phyloP scores from a whole-genome alignment of 2,329 filamentous ascomycete genomes.

The Aspergillus intermedius region DNA sequence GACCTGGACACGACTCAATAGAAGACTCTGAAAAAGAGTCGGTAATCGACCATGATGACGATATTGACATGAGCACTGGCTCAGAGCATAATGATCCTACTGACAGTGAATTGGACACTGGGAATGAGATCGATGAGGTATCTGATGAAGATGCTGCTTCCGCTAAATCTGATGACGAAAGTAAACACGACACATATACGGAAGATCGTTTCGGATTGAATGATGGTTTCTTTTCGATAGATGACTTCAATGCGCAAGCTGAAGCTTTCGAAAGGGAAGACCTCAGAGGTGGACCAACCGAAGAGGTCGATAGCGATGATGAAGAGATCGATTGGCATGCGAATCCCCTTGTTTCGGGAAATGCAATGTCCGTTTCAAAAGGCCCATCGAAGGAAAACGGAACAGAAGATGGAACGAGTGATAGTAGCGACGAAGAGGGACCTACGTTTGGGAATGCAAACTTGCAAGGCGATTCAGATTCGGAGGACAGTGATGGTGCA shows the following conservation, averaged over 20 bases:
- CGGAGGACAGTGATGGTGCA: conserved; percentile 49
- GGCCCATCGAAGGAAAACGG: conserved; percentile 9
- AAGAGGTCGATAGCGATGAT: conserved; percentile 70
- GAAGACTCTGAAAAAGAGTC: conserved; percentile 10
- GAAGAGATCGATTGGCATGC: conserved; percentile 79
- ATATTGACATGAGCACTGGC: conserved; percentile 7
- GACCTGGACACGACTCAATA: conserved; percentile 11
- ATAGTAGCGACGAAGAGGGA: conserved; percentile 56
- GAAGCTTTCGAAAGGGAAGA: conserved; percentile 86
- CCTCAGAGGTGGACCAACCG: conserved; percentile 65
- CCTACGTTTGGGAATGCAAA: conserved; percentile 79
- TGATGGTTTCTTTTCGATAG: conserved; percentile 96
- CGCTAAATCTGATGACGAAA: conserved; percentile 19
- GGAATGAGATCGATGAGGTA: conserved; percentile 6
- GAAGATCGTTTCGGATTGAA: conserved; percentile 81
- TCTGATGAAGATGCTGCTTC: conserved; percentile 16
- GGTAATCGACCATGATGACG: conserved; percentile 9
- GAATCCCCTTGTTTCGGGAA: conserved; percentile 56
- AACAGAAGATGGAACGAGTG: conserved; percentile 35
- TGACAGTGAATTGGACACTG: conserved; percentile 5
- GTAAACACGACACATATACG: conserved; percentile 49
- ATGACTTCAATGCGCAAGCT: conserved; percentile 92
- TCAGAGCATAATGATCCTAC: conserved; percentile 6
- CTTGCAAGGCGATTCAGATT: conserved; percentile 59
- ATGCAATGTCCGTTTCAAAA: conserved; percentile 6